phyloP scores from a whole-genome alignment of 306 rosid genomes.

The Cicer yamashitae region DNA sequence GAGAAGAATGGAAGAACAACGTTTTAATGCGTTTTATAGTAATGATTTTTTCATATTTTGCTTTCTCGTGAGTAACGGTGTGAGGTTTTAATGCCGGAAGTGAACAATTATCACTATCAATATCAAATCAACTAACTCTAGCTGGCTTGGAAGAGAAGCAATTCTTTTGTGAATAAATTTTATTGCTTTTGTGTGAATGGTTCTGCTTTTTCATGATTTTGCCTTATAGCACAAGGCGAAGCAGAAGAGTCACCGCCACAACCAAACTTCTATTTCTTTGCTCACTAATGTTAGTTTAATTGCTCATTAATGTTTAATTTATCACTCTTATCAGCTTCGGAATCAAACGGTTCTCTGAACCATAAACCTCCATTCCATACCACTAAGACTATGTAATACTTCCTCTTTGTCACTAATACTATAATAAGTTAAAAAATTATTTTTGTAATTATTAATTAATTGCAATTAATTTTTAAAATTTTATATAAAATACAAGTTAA shows the following conservation, averaged over 20 bases:
- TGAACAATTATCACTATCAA: conserved; percentile 29
- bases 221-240: conserved; percentile 70
- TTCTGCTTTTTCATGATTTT: conserved; percentile 46
- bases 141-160: conserved; percentile 72
- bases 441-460: too few species aligned
- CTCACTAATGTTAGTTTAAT: neutral
- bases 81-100: conserved; percentile 58
- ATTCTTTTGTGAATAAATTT: conserved; percentile 31
- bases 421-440: too few species aligned
- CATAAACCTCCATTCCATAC: conserved; percentile 47
- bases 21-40: conserved; percentile 33
- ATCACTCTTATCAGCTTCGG: conserved; percentile 42
- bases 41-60: neutral
- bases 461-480: too few species aligned
- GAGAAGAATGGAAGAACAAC: neutral
- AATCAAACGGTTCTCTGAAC: conserved; percentile 85
- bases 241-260: conserved; percentile 37
- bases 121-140: conserved; percentile 19
- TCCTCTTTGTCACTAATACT: too few species aligned
- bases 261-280: neutral
- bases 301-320: neutral
- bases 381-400: neutral
- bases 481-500: too few species aligned
- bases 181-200: conserved; percentile 42
- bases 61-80: conserved; percentile 43